Conservation (phyloP, 441 rosid genomes). For the Bruguiera hainesii region DNA sequence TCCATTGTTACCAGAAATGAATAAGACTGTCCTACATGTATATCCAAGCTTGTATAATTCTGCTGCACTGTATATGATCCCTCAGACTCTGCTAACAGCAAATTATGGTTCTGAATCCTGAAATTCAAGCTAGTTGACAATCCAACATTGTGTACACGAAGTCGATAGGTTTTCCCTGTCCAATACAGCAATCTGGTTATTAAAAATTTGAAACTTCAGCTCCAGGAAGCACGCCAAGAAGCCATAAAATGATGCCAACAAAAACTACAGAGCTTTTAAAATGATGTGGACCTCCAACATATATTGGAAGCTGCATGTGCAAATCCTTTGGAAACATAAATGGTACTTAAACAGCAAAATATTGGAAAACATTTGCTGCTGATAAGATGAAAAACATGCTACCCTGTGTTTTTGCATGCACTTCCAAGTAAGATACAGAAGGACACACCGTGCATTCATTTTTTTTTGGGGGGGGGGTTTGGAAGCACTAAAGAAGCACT, state of each 20-base stretch:
- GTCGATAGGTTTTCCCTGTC: slow-evolving; percentile 82
- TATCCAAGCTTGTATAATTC: slow-evolving; percentile 90
- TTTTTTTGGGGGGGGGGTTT: too few relatives aligned
- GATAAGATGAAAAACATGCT: slow-evolving; percentile 1
- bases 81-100: slow-evolving; percentile 79
- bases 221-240: slow-evolving; percentile 9
- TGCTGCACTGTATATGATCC: slow-evolving; percentile 89
- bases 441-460: background rate
- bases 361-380: background rate
- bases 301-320: background rate
- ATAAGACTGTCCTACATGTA: slow-evolving; percentile 89
- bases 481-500: background rate
- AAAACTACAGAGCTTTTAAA: background rate
- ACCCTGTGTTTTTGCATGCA: background rate
- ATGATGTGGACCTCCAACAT: background rate
- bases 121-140: slow-evolving; percentile 81
- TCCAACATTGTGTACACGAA: slow-evolving; percentile 93
- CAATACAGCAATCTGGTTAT: slow-evolving; percentile 18
- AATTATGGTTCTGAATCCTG: slow-evolving; percentile 87
- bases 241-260: slow-evolving; percentile 6
- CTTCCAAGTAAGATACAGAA: background rate
- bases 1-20: slow-evolving; percentile 89
- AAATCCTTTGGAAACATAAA: background rate
- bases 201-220: background rate
- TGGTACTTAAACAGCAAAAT: background rate